These are phyloP conservation scores for Crithidia expoeki DNA, from an alignment of 208 protist genomes.

Conservation along the genomic window DNA sequence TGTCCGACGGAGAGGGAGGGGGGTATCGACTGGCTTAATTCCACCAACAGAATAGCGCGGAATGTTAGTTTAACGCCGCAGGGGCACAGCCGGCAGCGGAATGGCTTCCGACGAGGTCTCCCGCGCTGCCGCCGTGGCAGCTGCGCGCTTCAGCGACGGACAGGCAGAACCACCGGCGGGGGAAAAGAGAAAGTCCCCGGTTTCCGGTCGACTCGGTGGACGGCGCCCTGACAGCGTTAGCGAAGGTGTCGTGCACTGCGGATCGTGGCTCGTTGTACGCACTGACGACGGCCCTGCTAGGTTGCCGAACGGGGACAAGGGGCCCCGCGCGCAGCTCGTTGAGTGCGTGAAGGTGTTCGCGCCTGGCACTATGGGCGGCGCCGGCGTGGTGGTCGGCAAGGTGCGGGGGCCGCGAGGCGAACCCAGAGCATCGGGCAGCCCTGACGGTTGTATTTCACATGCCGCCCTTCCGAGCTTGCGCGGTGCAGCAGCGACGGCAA, in stretches of 20 bases:
- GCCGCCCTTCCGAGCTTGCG: neutral
- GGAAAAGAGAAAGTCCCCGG: neutral
- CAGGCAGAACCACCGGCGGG: neutral
- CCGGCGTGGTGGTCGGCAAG: neutral
- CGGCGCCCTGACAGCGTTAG: neutral
- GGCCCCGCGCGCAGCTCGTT: neutral
- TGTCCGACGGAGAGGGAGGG: neutral
- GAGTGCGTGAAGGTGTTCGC: constrained; percentile 4
- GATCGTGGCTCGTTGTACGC: neutral
- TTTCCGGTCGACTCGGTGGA: neutral
- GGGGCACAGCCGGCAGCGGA: neutral
- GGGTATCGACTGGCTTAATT: neutral
- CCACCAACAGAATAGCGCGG: neutral
- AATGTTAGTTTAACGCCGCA: neutral
- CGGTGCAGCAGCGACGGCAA: neutral
- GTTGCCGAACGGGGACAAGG: neutral
- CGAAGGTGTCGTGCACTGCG: neutral
- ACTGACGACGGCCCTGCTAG: neutral
- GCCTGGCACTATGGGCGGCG: neutral
- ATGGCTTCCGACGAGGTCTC: neutral
- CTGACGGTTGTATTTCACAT: neutral
- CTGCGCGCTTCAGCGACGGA: neutral
- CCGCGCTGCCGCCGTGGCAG: neutral
- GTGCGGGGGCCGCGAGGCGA: neutral
- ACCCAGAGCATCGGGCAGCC: neutral